Evolutionary conservation across 768 basidiomycete species (phyloP).

Genomic region (Fomitopsis serialis): DNA sequence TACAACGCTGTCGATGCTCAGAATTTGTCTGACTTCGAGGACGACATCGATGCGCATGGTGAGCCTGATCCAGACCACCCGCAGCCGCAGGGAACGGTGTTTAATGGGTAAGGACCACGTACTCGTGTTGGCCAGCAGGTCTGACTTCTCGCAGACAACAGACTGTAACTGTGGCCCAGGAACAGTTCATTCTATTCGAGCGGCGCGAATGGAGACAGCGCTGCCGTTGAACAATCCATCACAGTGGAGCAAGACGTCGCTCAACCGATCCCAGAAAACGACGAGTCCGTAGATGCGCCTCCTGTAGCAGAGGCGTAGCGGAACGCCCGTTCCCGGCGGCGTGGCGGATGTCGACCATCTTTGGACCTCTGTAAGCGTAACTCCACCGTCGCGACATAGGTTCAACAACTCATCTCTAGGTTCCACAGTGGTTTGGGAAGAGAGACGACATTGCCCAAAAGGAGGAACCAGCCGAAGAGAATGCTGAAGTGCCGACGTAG

Average conservation of each 20-base stretch:
- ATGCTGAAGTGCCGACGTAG: background rate
- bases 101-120: background rate
- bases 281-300: background rate
- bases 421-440: conserved; percentile 33
- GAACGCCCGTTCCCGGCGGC: conserved; percentile 11
- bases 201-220: background rate
- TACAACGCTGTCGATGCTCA: conserved; percentile 31
- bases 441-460: conserved; percentile 9
- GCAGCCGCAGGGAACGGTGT: background rate
- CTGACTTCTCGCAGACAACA: background rate
- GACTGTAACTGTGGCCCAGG: background rate
- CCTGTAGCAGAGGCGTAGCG: background rate
- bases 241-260: background rate
- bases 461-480: background rate
- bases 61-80: conserved; percentile 10
- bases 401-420: conserved; percentile 2
- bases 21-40: conserved; percentile 53
- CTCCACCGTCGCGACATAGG: background rate
- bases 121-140: no score
- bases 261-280: background rate
- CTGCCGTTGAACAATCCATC: background rate
- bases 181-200: no score
- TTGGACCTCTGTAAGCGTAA: conserved; percentile 54
- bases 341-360: conserved; percentile 57
- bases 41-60: conserved; percentile 26